phyloP scores from a whole-genome alignment of 257 asterid species.

The Nemophila menziesii region DNA sequence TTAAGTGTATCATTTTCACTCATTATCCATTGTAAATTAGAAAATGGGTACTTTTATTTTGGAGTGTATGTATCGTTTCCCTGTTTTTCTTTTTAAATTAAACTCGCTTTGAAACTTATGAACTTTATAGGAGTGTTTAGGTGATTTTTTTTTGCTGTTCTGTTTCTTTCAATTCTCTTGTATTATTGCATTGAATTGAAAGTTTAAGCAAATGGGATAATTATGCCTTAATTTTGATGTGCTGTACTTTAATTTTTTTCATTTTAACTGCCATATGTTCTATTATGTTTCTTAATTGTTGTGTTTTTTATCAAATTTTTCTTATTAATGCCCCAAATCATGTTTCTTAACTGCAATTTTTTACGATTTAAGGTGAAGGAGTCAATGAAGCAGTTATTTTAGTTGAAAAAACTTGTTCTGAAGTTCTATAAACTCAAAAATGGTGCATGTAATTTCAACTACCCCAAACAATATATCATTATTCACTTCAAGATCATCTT shows the following conservation, averaged over 20 bases:
- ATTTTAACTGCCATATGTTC: not conserved
- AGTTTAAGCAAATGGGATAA: not conserved
- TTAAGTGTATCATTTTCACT: too few species aligned
- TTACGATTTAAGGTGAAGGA: constrained; percentile 27
- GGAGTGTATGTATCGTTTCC: not conserved
- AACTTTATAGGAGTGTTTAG: not conserved
- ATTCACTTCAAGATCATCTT: constrained; percentile 30
- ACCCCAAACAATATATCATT: constrained; percentile 31
- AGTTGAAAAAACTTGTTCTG: constrained; percentile 18
- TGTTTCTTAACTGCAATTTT: not conserved
- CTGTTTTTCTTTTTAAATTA: not conserved
- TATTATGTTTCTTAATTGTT: not conserved
- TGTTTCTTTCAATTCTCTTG: not conserved
- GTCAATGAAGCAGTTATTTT: constrained; percentile 18
- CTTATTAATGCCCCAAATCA: not conserved
- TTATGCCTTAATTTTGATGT: not conserved
- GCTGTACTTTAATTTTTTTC: not conserved
- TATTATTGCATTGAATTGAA: not conserved
- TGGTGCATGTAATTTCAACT: constrained; percentile 50
- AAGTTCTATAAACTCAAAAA: constrained; percentile 19
- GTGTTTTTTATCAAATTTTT: not conserved
- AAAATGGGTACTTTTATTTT: too few species aligned
- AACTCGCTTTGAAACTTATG: not conserved
- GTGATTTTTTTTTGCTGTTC: not conserved
- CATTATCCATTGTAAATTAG: too few species aligned